These are phyloP conservation scores for Candida krabiensis DNA, from an alignment of 805 yeast species.

Conservation along the genomic window DNA sequence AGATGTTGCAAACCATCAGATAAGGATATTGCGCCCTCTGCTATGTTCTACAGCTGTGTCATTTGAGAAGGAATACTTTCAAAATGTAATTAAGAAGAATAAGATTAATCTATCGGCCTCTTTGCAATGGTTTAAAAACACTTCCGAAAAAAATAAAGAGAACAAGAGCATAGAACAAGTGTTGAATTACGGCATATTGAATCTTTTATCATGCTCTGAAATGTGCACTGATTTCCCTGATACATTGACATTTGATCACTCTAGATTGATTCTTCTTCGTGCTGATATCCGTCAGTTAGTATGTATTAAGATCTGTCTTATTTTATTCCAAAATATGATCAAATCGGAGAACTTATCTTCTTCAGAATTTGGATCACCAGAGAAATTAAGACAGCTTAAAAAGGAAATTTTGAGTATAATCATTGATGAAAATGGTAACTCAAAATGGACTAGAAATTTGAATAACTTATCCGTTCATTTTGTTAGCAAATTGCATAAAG, in stretches of 20 bases:
- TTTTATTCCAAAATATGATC: conserved; percentile 69
- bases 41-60: conserved; percentile 84
- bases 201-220: conserved; percentile 71
- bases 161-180: conserved; percentile 29
- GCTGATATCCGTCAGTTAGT: conserved; percentile 86
- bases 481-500: conserved; percentile 37
- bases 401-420: conserved; percentile 76
- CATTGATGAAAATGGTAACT: conserved; percentile 81
- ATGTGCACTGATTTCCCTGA: conserved; percentile 84
- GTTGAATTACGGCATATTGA: conserved; percentile 54
- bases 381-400: conserved; percentile 50
- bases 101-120: conserved; percentile 62
- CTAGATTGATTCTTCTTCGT: conserved; percentile 71
- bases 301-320: conserved; percentile 71
- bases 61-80: conserved; percentile 83
- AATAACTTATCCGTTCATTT: conserved; percentile 70
- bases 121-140: conserved; percentile 61
- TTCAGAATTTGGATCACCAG: conserved; percentile 38
- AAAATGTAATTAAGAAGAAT: conserved; percentile 49
- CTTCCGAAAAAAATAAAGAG: conserved; percentile 21
- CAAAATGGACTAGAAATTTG: conserved; percentile 87
- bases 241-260: conserved; percentile 79
- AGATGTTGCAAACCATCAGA: conserved; percentile 94
- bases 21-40: conserved; percentile 79
- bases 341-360: conserved; percentile 30